These are phyloP conservation scores for Anthracocystis walkeri DNA, from an alignment of 1,284 basidiomycete species.

Conservation along the genomic window DNA sequence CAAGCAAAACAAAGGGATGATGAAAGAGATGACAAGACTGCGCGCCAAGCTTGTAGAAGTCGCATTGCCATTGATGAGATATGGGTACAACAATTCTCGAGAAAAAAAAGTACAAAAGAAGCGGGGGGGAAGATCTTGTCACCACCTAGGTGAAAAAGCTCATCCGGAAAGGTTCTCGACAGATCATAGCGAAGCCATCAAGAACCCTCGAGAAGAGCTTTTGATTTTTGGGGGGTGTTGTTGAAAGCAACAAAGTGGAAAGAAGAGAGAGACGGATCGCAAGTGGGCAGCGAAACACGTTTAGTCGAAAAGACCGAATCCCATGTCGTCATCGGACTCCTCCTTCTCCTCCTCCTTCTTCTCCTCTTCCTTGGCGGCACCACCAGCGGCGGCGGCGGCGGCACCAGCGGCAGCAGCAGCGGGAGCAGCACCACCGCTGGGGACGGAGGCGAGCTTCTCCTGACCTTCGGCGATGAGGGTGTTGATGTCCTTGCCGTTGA, in stretches of 20 bases:
- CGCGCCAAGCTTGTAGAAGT: no score
- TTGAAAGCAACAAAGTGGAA: conserved; percentile 8
- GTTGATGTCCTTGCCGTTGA: conserved; percentile 87
- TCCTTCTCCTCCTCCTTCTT: conserved; percentile 70
- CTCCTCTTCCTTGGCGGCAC: conserved; percentile 76
- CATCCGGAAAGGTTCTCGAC: background rate
- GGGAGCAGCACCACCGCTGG: conserved; percentile 69
- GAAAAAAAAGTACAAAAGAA: background rate
- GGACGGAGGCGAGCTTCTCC: conserved; percentile 91
- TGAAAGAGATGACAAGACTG: no score
- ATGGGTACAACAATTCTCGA: no score
- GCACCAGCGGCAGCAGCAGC: conserved; percentile 73
- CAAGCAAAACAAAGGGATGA: no score
- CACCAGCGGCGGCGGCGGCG: conserved; percentile 76
- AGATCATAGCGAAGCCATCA: background rate
- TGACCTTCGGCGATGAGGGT: conserved; percentile 92
- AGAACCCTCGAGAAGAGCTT: background rate
- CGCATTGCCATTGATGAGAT: no score
- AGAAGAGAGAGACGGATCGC: background rate
- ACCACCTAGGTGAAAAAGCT: background rate
- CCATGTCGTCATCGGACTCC: conserved; percentile 69
- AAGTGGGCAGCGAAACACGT: conserved; percentile 6
- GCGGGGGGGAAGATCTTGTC: background rate
- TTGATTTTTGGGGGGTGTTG: conserved; percentile 17
- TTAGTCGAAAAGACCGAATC: conserved; percentile 69